phyloP scores from a whole-genome alignment of 2,329 filamentous ascomycete genomes.

The Verticillium dahliae region DNA sequence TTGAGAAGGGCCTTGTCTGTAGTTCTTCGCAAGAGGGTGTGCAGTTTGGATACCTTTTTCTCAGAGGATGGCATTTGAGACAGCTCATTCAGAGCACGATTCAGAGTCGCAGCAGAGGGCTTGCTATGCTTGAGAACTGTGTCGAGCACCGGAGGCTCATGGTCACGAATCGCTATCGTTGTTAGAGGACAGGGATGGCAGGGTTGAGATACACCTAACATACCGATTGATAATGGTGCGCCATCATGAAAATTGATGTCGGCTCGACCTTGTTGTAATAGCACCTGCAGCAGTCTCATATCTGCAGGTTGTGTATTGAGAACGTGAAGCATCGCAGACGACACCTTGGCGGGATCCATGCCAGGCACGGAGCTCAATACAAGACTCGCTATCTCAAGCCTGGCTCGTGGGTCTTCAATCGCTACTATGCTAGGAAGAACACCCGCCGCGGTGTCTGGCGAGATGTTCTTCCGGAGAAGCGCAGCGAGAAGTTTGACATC shows the following conservation, averaged over 20 bases:
- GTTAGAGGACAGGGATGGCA: slow-evolving; percentile 4
- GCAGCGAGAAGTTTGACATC: slow-evolving; percentile 38
- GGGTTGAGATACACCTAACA: not conserved
- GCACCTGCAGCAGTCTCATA: slow-evolving; percentile 37
- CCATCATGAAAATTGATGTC: slow-evolving; percentile 45
- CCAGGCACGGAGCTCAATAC: slow-evolving; percentile 39
- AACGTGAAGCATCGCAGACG: slow-evolving; percentile 32
- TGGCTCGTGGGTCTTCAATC: slow-evolving; percentile 30
- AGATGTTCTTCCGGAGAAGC: slow-evolving; percentile 37
- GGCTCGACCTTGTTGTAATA: slow-evolving; percentile 44
- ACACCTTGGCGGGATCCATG: slow-evolving; percentile 33
- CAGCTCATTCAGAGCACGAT: slow-evolving; percentile 34
- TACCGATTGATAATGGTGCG: slow-evolving; percentile 30
- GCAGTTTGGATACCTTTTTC: slow-evolving; percentile 42
- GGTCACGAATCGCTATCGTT: slow-evolving; percentile 29
- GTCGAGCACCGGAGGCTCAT: slow-evolving; percentile 41
- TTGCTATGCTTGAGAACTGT: slow-evolving; percentile 38
- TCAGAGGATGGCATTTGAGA: slow-evolving; percentile 34
- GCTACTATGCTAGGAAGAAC: slow-evolving; percentile 42
- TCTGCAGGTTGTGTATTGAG: slow-evolving; percentile 41
- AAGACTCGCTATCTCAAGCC: slow-evolving; percentile 39
- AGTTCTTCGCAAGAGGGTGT: slow-evolving; percentile 35
- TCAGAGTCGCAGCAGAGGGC: slow-evolving; percentile 35
- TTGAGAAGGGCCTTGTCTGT: slow-evolving; percentile 36
- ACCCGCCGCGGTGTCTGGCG: slow-evolving; percentile 38